phyloP scores from a whole-genome alignment of 148 eudicot genomes.

The Heliosperma pusillum region DNA sequence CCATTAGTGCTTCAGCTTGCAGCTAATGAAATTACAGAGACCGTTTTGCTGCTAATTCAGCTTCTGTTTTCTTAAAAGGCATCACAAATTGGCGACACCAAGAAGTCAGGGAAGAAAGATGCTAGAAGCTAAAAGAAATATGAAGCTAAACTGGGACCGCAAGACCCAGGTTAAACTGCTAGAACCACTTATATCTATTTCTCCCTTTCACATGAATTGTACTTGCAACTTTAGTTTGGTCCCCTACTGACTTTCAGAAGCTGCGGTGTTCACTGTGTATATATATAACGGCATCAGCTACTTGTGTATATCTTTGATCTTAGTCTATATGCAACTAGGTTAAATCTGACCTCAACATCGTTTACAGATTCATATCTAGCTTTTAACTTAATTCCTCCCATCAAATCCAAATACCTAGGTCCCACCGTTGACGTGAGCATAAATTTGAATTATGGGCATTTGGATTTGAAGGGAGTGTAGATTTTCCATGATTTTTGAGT shows the following conservation, averaged over 20 bases:
- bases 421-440: too few relatives aligned
- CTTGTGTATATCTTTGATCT: background rate
- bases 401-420: background rate
- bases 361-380: background rate
- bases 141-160: conserved; percentile 17
- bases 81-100: conserved; percentile 43
- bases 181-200: background rate
- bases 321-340: background rate
- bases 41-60: background rate
- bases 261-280: background rate
- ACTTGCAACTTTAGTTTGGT: conserved; percentile 15
- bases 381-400: background rate
- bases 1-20: background rate
- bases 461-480: too few relatives aligned
- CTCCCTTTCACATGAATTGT: conserved; percentile 16
- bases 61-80: conserved; percentile 32
- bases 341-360: too few relatives aligned
- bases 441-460: too few relatives aligned
- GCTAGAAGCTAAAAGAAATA: conserved; percentile 17
- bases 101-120: conserved; percentile 35
- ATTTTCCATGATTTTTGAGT: too few relatives aligned
- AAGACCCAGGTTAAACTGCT: conserved; percentile 12
- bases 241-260: background rate
- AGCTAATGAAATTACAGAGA: background rate
- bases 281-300: background rate